Evolutionary conservation across 1,139 yeast species (phyloP), one percentile per base, ranked within the genome.

Genomic region (Geotrichum bryndzae): DNA sequence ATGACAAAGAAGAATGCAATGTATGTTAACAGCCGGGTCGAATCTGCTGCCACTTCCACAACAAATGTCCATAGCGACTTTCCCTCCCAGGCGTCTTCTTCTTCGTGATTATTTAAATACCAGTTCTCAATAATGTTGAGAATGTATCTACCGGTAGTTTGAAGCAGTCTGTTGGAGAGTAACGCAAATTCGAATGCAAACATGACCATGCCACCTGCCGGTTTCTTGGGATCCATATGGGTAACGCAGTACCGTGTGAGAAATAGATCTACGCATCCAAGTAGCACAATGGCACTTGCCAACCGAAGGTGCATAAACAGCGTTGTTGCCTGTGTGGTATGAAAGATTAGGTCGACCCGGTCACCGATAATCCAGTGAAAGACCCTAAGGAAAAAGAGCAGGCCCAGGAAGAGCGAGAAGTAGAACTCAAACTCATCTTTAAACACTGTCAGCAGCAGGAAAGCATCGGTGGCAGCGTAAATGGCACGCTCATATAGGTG

Each of bases 121-220:
- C 65, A 73, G 64, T 86, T 72, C 68, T 90, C 97, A 66, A 80
- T 79, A 38, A 84, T 72, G 66, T 85, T 85, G 64, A 90, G 74
- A 1, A 77, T 63, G 61, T 83, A 78, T 69, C 85, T 84, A 52
- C 81, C 76, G 23, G 78, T 74, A 57, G 80, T 76, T 8, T 83
- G 77, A 25, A 83, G 67, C 25, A 85, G 73, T 59, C 85, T 87
- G 33, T 87, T 79, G 18, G 84, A 82, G 64, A 87, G 79, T 59
- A 88, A 76, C 4, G 89, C 86, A 72, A 87, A 87, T 68, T 89
- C 95, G 72, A 90, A 86, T 0, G 94, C 94, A 74, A 89, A 86
- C 86, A 79, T 85, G 70, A 73, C 70, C 72, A 83, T 67, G 2
- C 67, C 46, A 3, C 60, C 75, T 72, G 84, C 73, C 68, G 77